Conservation (phyloP, 179 eudicot genomes). For the Amaranthus tricolor region DNA sequence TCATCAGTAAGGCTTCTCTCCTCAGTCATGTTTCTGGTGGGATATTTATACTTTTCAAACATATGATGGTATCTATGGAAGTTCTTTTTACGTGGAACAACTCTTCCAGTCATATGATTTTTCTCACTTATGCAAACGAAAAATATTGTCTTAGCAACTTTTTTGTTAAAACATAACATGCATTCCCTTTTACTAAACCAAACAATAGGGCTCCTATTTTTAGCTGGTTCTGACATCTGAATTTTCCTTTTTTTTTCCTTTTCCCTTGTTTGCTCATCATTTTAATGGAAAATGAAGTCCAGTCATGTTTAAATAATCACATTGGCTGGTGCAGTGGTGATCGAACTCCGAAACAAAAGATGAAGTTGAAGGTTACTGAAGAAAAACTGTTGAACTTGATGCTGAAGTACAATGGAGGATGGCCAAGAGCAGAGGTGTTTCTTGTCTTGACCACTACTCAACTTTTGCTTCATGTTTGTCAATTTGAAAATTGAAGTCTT, state of each 20-base stretch:
- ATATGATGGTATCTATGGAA: neutral
- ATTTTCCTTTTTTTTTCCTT: slow-evolving; percentile 2
- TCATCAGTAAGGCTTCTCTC: slow-evolving; percentile 69
- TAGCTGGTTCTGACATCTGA: neutral
- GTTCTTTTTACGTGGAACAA: neutral
- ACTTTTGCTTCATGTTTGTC: slow-evolving; percentile 1
- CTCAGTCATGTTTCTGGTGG: neutral
- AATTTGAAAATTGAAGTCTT: neutral
- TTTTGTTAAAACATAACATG: neutral
- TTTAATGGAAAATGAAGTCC: no score
- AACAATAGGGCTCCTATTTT: neutral
- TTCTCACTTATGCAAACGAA: neutral
- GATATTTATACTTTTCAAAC: neutral
- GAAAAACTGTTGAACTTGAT: slow-evolving; percentile 90
- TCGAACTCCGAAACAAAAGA: slow-evolving; percentile 99
- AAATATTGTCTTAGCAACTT: neutral
- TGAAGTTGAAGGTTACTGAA: slow-evolving; percentile 95
- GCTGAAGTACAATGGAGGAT: slow-evolving; percentile 96
- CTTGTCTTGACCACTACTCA: slow-evolving; percentile 5
- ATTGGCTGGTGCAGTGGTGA: slow-evolving; percentile 68
- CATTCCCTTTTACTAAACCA: neutral
- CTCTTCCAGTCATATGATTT: no score
- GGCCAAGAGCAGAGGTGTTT: slow-evolving; percentile 92
- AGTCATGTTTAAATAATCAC: neutral
- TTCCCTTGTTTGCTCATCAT: neutral